phyloP scores from a whole-genome alignment of 2,329 filamentous ascomycete species.

The Paracorniculantispora psalliotae region DNA sequence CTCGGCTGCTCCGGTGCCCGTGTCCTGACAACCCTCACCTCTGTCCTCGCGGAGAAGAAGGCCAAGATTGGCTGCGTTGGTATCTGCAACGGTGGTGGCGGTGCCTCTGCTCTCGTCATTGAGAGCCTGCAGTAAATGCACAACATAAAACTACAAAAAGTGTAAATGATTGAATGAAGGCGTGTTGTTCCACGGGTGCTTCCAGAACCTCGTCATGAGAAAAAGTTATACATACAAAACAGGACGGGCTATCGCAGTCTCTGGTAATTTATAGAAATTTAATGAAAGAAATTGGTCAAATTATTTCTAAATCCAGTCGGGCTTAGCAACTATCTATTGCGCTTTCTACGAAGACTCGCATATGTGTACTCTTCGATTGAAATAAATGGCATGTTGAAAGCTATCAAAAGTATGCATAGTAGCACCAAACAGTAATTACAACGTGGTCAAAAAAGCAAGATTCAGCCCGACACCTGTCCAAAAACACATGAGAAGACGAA shows the following conservation, averaged over 20 bases:
- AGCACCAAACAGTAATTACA: neutral
- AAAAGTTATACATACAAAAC: slow-evolving; percentile 2
- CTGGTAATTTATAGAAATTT: slow-evolving; percentile 6
- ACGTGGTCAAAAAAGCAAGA: neutral
- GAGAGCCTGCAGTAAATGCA: slow-evolving; percentile 59
- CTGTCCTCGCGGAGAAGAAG: slow-evolving; percentile 84
- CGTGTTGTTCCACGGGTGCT: neutral
- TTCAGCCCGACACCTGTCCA: neutral
- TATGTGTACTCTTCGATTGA: too few relatives aligned
- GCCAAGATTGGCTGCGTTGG: slow-evolving; percentile 90
- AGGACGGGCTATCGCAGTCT: neutral
- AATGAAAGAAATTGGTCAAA: slow-evolving; percentile 3
- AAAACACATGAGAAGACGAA: too few relatives aligned
- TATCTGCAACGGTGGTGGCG: slow-evolving; percentile 97
- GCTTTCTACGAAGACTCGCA: too few relatives aligned
- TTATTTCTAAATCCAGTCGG: too few relatives aligned
- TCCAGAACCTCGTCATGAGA: too few relatives aligned
- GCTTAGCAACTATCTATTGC: too few relatives aligned
- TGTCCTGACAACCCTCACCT: slow-evolving; percentile 84
- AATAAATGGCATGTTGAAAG: neutral
- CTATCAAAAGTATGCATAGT: neutral
- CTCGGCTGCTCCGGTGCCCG: slow-evolving; percentile 90
- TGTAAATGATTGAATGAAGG: slow-evolving; percentile 5
- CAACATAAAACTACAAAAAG: neutral
- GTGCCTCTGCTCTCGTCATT: slow-evolving; percentile 88